Conservation (phyloP, 805 yeast species). For the Isabelozyma pseudorhagii region DNA sequence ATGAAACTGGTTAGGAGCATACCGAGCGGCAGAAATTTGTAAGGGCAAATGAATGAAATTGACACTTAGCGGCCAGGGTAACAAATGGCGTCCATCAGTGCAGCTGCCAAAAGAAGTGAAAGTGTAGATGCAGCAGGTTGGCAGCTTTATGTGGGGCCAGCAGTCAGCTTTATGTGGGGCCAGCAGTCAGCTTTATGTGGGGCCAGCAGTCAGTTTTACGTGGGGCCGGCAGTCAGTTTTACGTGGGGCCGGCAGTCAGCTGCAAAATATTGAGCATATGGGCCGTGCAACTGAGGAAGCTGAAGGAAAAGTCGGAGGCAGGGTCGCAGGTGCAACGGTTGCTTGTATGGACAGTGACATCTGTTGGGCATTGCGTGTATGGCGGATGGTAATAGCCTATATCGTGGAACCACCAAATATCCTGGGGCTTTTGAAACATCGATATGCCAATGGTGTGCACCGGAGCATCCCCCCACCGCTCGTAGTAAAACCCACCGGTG, state of each 20-base stretch:
- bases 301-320: slow-evolving; percentile 27
- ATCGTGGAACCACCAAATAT: slow-evolving; percentile 70
- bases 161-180: too few species aligned
- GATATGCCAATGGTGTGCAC: slow-evolving; percentile 79
- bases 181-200: background rate
- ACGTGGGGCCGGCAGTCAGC: background rate
- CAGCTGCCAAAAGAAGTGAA: too few species aligned
- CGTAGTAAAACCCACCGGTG: slow-evolving; percentile 78
- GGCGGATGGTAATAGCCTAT: slow-evolving; percentile 76
- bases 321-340: slow-evolving; percentile 39
- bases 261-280: slow-evolving; percentile 10
- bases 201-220: background rate
- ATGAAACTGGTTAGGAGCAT: background rate
- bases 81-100: too few species aligned
- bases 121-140: too few species aligned
- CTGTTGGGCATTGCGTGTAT: slow-evolving; percentile 57
- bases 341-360: slow-evolving; percentile 16
- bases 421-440: slow-evolving; percentile 50
- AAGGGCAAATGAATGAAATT: background rate
- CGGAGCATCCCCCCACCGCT: slow-evolving; percentile 95
- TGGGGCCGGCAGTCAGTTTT: too few species aligned
- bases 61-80: background rate
- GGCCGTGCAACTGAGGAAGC: slow-evolving; percentile 17
- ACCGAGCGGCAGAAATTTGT: background rate
- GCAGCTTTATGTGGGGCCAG: too few species aligned